A percentile compares a stretch with the other conserved stretches of the same genome.
Evolutionary conservation across 1,284 basidiomycete species (phyloP).

Genomic region (Cryptococcus neoformans): DNA sequence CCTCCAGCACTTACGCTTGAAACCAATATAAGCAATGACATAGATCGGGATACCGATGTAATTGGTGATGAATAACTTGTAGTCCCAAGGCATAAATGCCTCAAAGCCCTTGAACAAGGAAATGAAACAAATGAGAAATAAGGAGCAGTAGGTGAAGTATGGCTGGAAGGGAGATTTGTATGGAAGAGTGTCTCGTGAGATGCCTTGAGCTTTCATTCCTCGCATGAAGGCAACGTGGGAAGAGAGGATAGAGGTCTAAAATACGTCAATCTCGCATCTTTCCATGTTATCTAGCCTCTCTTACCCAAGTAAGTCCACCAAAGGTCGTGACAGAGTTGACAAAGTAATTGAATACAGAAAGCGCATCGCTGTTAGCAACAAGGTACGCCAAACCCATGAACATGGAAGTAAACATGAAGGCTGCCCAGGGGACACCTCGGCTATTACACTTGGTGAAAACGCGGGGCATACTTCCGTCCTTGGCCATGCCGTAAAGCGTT

Average conservation of each 20-base stretch:
- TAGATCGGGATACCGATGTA: conserved; percentile 53
- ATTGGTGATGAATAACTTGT: conserved; percentile 61
- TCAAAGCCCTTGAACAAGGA: conserved; percentile 69
- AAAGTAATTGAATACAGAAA: conserved; percentile 64
- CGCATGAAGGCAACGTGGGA: conserved; percentile 70
- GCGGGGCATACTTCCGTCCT: conserved; percentile 54
- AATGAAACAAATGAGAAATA: conserved; percentile 60
- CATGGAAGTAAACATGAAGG: conserved; percentile 44
- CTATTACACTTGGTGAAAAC: conserved; percentile 52
- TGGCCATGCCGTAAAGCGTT: conserved; percentile 54
- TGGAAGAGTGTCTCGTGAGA: conserved; percentile 61
- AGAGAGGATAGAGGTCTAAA: conserved; percentile 60
- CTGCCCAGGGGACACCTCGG: conserved; percentile 51
- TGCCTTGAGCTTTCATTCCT: conserved; percentile 63
- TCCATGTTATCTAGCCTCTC: neutral
- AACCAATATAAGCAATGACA: conserved; percentile 58
- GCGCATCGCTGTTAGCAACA: conserved; percentile 22
- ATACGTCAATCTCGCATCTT: neutral
- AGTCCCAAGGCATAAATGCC: conserved; percentile 57
- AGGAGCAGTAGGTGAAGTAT: conserved; percentile 53
- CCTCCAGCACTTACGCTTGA: conserved; percentile 52
- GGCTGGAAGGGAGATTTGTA: conserved; percentile 58
- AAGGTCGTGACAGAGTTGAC: conserved; percentile 66
- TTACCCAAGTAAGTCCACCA: conserved; percentile 64
- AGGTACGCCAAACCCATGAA: conserved; percentile 47